Percentiles rank a stretch among this genome's conserved stretches.
Conservation (phyloP, 2,329 filamentous ascomycete species). For the Epichloe aotearoae region DNA sequence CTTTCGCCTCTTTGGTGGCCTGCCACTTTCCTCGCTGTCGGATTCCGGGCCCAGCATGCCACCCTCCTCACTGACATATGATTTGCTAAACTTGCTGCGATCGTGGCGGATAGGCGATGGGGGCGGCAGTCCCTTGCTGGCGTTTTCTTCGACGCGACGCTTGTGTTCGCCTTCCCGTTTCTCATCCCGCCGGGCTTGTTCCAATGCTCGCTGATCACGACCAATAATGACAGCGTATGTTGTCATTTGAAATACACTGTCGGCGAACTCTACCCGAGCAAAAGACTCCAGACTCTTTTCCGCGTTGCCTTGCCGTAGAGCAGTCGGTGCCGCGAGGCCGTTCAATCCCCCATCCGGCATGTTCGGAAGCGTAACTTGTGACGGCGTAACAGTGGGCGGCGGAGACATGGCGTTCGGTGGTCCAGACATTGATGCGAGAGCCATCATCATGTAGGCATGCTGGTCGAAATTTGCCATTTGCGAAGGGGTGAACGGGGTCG, state of each 20-base stretch:
- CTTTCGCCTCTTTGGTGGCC: constrained; percentile 34
- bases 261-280: constrained; percentile 53
- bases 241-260: constrained; percentile 69
- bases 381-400: constrained; percentile 31
- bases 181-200: constrained; percentile 40
- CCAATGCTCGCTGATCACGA: constrained; percentile 49
- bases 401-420: constrained; percentile 25
- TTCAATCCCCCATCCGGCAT: constrained; percentile 19
- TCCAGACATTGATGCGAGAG: constrained; percentile 26
- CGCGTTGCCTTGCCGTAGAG: constrained; percentile 21
- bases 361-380: constrained; percentile 31
- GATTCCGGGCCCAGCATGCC: constrained; percentile 54
- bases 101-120: constrained; percentile 37
- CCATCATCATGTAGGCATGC: constrained; percentile 33
- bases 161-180: constrained; percentile 32
- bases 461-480: constrained; percentile 21
- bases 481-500: constrained; percentile 21
- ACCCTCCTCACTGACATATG: constrained; percentile 56
- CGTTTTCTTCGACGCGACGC: constrained; percentile 32
- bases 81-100: constrained; percentile 44
- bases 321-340: constrained; percentile 16
- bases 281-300: constrained; percentile 40
- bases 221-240: constrained; percentile 61
- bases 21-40: constrained; percentile 36
- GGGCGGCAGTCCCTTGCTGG: constrained; percentile 35